A percentile compares a stretch with the other conserved stretches of the same genome.
Evolutionary conservation across 352 stramenopile genomes (phyloP).

Genomic region (Pythium chondricola): DNA sequence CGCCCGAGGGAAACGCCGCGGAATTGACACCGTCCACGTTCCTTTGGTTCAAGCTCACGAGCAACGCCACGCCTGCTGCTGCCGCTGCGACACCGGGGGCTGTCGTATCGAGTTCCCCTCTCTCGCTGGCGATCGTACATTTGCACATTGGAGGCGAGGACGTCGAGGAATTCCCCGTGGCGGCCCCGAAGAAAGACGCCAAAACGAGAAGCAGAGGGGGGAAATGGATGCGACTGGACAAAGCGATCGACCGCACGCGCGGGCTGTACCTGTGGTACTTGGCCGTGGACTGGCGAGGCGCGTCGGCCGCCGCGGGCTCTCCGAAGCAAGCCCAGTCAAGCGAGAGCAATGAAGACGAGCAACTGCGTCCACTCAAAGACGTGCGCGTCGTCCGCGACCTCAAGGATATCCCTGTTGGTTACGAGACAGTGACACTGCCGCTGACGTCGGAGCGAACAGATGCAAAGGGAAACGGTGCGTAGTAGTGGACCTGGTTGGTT

Average conservation of each 20-base stretch:
- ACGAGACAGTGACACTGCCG: conserved; percentile 43
- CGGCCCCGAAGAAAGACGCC: conserved; percentile 10
- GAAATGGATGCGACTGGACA: conserved; percentile 63
- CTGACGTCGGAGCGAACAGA: conserved; percentile 32
- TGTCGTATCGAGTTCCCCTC: background rate
- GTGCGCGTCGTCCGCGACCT: conserved; percentile 66
- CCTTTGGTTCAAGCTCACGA: conserved; percentile 75
- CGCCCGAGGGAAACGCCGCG: conserved; percentile 54
- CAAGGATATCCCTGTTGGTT: conserved; percentile 63
- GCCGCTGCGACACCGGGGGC: background rate
- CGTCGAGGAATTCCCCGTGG: conserved; percentile 8
- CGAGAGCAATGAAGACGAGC: background rate
- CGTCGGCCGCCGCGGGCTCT: background rate
- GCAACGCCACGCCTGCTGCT: conserved; percentile 1
- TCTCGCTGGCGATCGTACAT: conserved; percentile 38
- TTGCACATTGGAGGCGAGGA: conserved; percentile 35
- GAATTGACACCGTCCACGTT: conserved; percentile 79
- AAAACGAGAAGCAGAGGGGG: background rate
- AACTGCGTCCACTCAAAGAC: conserved; percentile 63
- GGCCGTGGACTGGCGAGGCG: conserved; percentile 9
- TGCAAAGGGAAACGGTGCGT: conserved; percentile 27
- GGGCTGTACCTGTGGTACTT: conserved; percentile 66
- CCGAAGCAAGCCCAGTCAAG: conserved; percentile 2
- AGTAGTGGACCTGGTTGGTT: background rate
- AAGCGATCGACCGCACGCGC: conserved; percentile 54